Conservation (phyloP, 495 filamentous ascomycete species). For the Acidiella bohemica region DNA sequence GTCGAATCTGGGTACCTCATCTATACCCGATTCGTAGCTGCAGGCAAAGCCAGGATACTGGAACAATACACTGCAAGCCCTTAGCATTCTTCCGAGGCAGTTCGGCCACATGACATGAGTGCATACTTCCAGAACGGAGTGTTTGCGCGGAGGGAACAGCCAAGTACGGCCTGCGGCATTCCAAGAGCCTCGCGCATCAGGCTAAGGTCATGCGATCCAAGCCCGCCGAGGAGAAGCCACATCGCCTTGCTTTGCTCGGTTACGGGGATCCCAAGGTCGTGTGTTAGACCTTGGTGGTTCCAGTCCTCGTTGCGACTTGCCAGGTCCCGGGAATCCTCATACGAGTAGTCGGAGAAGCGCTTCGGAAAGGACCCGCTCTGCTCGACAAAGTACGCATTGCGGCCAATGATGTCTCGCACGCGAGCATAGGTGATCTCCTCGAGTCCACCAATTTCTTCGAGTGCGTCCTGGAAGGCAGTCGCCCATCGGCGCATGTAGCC, state of each 20-base stretch:
- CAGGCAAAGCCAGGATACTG: slow-evolving; percentile 32
- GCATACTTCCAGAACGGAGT: slow-evolving; percentile 13
- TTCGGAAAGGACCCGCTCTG: slow-evolving; percentile 37
- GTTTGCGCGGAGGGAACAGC: slow-evolving; percentile 14
- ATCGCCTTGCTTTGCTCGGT: slow-evolving; percentile 25
- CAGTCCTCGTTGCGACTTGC: slow-evolving; percentile 19
- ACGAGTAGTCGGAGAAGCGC: slow-evolving; percentile 26
- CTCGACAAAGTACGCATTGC: slow-evolving; percentile 34
- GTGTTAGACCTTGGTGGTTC: slow-evolving; percentile 25
- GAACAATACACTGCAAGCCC: slow-evolving; percentile 14
- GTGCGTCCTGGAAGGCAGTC: slow-evolving; percentile 35
- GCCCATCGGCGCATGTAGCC: slow-evolving; percentile 44
- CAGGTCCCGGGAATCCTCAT: slow-evolving; percentile 19
- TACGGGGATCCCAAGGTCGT: slow-evolving; percentile 18
- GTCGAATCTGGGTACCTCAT: slow-evolving; percentile 42
- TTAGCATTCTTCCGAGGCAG: neutral
- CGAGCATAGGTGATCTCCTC: slow-evolving; percentile 41
- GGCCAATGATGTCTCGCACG: slow-evolving; percentile 41
- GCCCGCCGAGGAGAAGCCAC: slow-evolving; percentile 34
- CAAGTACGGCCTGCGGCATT: slow-evolving; percentile 32
- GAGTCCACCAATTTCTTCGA: slow-evolving; percentile 35
- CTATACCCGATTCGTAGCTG: slow-evolving; percentile 43
- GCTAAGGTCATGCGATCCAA: slow-evolving; percentile 43
- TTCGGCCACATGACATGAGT: neutral
- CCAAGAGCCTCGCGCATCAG: slow-evolving; percentile 45